Evolutionary conservation across 176 grass and related monocot genomes (phyloP).

Genomic region (Oryza nivara): DNA sequence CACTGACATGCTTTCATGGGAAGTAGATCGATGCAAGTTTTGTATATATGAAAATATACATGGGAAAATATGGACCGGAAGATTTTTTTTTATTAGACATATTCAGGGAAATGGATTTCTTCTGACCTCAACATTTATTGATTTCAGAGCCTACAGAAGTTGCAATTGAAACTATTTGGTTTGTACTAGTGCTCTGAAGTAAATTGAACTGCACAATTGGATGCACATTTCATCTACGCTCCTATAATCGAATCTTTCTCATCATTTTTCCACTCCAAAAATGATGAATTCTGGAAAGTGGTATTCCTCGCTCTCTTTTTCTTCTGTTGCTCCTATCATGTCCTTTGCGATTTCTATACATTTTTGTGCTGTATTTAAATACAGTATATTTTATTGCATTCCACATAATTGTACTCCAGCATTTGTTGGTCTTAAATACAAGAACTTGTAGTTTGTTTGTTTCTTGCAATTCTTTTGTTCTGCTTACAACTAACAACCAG

Average conservation of each 20-base stretch:
- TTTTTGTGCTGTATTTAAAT: conserved; percentile 8
- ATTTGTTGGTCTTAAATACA: conserved; percentile 10
- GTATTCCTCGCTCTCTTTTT: conserved; percentile 34
- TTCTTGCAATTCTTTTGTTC: neutral
- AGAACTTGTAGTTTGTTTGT: conserved; percentile 10
- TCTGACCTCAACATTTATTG: conserved; percentile 7
- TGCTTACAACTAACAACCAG: conserved; percentile 31
- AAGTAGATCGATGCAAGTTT: neutral
- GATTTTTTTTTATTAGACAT: conserved; percentile 20
- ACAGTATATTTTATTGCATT: neutral
- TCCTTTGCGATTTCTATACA: neutral
- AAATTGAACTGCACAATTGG: conserved; percentile 15
- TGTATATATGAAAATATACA: neutral
- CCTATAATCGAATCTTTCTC: conserved; percentile 18
- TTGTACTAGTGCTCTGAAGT: neutral
- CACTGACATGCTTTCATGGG: neutral
- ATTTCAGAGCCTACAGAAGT: conserved; percentile 19
- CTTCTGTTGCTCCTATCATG: conserved; percentile 17
- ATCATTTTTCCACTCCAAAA: conserved; percentile 26
- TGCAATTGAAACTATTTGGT: conserved; percentile 6
- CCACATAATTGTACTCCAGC: neutral
- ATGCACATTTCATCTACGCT: conserved; percentile 29
- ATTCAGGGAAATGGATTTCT: conserved; percentile 26
- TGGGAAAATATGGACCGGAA: neutral
- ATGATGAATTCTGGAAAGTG: conserved; percentile 35